Percentiles rank a stretch among this genome's conserved stretches.
Conservation (phyloP, 352 stramenopile species). For the Phytophthora tubulina region DNA sequence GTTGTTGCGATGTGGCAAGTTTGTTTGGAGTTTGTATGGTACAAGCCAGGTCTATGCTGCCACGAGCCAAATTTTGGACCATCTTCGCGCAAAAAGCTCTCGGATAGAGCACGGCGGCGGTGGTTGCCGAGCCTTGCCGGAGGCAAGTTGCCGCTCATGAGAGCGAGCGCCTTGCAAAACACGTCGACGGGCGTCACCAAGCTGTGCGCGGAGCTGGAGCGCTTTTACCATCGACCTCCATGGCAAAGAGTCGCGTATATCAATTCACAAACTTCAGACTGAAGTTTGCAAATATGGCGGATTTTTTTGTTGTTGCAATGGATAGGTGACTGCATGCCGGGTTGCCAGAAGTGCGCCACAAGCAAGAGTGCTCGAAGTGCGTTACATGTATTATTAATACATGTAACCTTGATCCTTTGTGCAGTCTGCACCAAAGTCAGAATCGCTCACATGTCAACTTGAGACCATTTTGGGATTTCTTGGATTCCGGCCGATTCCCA, state of each 20-base stretch:
- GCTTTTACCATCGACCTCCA: no score
- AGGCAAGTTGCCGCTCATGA: background rate
- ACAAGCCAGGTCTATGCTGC: constrained; percentile 7
- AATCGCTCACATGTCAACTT: background rate
- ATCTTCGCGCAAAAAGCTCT: constrained; percentile 35
- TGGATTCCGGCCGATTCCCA: background rate
- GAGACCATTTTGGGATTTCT: constrained; percentile 9
- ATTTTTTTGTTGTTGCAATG: no score
- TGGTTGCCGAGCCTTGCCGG: background rate
- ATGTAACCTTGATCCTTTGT: no score
- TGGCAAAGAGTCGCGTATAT: background rate
- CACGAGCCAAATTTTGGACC: constrained; percentile 29
- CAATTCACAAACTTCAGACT: background rate
- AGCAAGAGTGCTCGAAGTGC: no score
- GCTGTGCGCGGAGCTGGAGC: constrained; percentile 4
- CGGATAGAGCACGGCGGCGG: constrained; percentile 9
- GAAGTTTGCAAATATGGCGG: no score
- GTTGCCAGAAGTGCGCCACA: no score
- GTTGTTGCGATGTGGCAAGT: constrained; percentile 21
- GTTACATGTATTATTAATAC: no score
- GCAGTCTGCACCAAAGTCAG: no score
- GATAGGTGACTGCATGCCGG: no score
- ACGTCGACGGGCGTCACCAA: constrained; percentile 19
- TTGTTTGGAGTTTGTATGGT: background rate
- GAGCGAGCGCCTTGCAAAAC: background rate